Evolutionary conservation across 2,329 filamentous ascomycete species (phyloP).

Genomic region (Boeremia exigua): DNA sequence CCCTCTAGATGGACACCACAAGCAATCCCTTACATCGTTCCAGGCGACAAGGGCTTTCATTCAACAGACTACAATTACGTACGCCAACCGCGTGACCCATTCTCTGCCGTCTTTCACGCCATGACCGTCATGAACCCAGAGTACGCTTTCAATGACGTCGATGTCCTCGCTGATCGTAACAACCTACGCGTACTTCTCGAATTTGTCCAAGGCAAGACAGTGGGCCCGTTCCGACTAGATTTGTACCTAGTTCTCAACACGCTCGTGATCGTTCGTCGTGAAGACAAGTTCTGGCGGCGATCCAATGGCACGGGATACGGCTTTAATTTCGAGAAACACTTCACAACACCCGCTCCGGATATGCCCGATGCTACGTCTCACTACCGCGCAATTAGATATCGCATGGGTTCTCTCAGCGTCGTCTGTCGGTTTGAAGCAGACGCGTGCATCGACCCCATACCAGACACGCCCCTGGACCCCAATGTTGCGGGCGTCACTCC

Average conservation of each 20-base stretch:
- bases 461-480: constrained; percentile 16
- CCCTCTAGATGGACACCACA: constrained; percentile 33
- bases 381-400: constrained; percentile 39
- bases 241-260: constrained; percentile 31
- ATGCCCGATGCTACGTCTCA: constrained; percentile 38
- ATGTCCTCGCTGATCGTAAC: constrained; percentile 39
- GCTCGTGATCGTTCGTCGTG: constrained; percentile 36
- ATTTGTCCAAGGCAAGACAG: constrained; percentile 32
- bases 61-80: constrained; percentile 38
- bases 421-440: constrained; percentile 40
- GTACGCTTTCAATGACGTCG: constrained; percentile 28
- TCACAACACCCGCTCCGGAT: constrained; percentile 26
- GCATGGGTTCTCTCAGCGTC: constrained; percentile 34
- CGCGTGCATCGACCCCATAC: constrained; percentile 29
- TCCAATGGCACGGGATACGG: constrained; percentile 25
- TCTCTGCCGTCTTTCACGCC: constrained; percentile 35
- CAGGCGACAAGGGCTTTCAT: constrained; percentile 29
- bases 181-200: constrained; percentile 36
- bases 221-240: constrained; percentile 35
- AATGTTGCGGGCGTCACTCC: constrained; percentile 15
- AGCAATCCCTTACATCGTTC: constrained; percentile 24
- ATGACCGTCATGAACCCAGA: constrained; percentile 31
- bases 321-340: constrained; percentile 36
- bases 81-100: constrained; percentile 33
- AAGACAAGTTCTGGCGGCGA: constrained; percentile 31